Base-by-base conservation (phyloP, 768 basidiomycete genomes). In the Tricholoma hemisulphureum region DNA sequence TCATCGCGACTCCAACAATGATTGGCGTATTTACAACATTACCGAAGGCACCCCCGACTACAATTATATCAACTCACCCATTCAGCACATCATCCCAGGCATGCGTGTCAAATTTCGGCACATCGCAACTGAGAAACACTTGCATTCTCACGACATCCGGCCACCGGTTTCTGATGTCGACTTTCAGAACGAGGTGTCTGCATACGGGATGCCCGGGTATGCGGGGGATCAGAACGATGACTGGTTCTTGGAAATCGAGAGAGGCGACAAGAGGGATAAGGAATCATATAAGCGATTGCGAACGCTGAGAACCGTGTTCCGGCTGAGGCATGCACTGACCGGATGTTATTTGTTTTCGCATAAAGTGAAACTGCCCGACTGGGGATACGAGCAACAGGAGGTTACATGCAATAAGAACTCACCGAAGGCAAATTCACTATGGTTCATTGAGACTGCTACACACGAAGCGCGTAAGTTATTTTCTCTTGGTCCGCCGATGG, bases 361-460 rank as follows among this genome's bases (percentile, higher is more conserved):
- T 76, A 97, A 97, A 72, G 89, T 98, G 66, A 98, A 98, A 74
- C 76, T 99, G 1, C 97, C 97, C 0, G 91, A 97, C 4, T 99
- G 97, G 97, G 97, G 86, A 0, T 99, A 82, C 64, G 97, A 98
- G 68, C 97, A 99, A 72, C 97, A 99, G 70, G 97, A 99, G 68
- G 97, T 99, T 52, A 98, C 97, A 0, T 99, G 97, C 73, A 99
- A 99, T 75, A 98, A 95, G 81, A 96, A 98, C 65, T 95, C 97
- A 11, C 89, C 89, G 23, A 82, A 77, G 70, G 82, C 80, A 2
- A 98, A 98, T 71, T 95, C 94, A 28, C 69, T 98, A 59, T 98
- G 97, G 97, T 93, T 83, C 65, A 77, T 98, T 39, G 97, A 99
- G 77, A 97, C 94, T 2, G 83, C 90, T 49, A 77, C 66, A 24